phyloP scores from a whole-genome alignment of 371 early-diverging fungal genomes.

The Saksenaea vasiformis region DNA sequence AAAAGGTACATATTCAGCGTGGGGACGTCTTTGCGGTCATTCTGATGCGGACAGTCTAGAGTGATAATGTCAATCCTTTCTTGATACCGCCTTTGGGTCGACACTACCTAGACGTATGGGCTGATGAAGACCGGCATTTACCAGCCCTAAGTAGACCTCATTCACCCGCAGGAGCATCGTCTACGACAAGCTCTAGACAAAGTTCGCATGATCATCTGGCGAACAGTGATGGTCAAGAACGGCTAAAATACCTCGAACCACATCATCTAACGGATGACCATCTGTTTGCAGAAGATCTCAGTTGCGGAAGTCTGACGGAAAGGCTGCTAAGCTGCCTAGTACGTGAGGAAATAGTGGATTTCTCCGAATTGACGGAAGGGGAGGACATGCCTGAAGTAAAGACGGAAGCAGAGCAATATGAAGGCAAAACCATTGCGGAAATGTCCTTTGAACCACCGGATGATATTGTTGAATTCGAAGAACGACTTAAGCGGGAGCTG shows the following conservation, averaged over 20 bases:
- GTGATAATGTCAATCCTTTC: conserved; percentile 67
- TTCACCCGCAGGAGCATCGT: conserved; percentile 27
- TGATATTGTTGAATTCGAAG: conserved; percentile 65
- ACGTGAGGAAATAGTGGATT: conserved; percentile 55
- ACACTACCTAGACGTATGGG: conserved; percentile 80
- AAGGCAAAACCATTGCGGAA: conserved; percentile 23
- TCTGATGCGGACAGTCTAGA: conserved; percentile 10
- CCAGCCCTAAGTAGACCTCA: conserved; percentile 48
- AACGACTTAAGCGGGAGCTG: conserved; percentile 81
- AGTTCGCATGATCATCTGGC: conserved; percentile 25
- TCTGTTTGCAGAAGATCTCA: conserved; percentile 56
- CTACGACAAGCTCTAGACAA: conserved; percentile 21
- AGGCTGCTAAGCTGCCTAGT: conserved; percentile 74
- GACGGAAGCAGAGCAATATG: conserved; percentile 8
- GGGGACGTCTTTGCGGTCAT: background rate
- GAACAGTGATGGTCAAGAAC: conserved; percentile 10
- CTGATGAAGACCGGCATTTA: conserved; percentile 75
- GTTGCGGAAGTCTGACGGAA: conserved; percentile 76
- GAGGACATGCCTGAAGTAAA: conserved; percentile 20
- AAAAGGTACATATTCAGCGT: conserved; percentile 38
- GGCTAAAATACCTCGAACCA: conserved; percentile 24
- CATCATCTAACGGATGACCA: conserved; percentile 59
- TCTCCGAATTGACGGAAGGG: conserved; percentile 20
- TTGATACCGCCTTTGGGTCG: conserved; percentile 78
- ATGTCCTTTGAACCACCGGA: conserved; percentile 24